Base-by-base conservation (phyloP, 352 stramenopile species). In the Phytophthora pini region DNA sequence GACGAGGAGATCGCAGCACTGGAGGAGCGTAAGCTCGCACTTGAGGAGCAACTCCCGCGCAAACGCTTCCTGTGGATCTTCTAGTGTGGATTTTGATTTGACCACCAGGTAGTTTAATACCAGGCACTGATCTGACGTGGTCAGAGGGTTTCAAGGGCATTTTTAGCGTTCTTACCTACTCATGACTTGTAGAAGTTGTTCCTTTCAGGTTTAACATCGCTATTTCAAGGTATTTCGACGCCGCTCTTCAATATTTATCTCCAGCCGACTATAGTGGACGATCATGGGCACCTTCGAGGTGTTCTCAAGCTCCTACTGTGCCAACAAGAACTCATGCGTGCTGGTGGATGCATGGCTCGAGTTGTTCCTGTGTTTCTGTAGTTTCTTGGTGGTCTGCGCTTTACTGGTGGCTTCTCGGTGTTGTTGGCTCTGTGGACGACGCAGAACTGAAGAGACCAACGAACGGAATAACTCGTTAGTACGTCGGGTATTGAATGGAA, bases 41-140 rank as follows among this genome's bases (percentile, higher is more conserved):
- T 95, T 26, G 88, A 90, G 77, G 68, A 78, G 38, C 70, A 80
- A 52, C 68, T 95, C 52, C 87, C 87, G 39, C 87, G 81, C 60
- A 92, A 90, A 67, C 81, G 83, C 50, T 92, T 93, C 53, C 55
- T 93, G 39, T 89, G 76, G 68, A 91, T 95, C 57, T 93, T 95
- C 70, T 95, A 87, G 67, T 61, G 31, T 13, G 31, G 31, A 1
- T 36, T 36, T 36, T 36, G 17, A 2, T 2, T 26, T 47, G 15
- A 5, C 5, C 41, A 24, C 17, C 41, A 29, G 15, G 7, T 22
- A 47, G 15, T 20, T 27, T 38, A 31, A 31, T 52, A 52, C 46
- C 26, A 26, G 24, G 46, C 24, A 52, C 46, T 17, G 27, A 52
- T 26, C 45, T 38, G 45, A 52, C 45, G 45, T 51, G 45, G 12